These are phyloP conservation scores for Nyctanthes arbortristis DNA, from an alignment of 257 asterid genomes.

Conservation along the genomic window DNA sequence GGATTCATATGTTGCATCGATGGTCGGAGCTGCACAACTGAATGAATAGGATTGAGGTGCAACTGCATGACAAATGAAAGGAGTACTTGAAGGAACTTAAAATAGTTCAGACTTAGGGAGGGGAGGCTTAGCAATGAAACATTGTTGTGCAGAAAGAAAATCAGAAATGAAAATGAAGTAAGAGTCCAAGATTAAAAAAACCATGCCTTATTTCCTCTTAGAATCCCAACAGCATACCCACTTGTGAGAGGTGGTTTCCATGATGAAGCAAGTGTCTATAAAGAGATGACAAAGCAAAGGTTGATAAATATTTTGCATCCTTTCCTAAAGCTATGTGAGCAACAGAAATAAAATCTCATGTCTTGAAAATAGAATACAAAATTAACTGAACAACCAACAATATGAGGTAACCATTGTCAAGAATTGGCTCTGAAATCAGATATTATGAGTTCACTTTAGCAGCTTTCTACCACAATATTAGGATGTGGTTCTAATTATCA, in stretches of 20 bases:
- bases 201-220: slow-evolving; percentile 70
- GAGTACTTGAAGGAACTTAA: slow-evolving; percentile 9
- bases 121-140: slow-evolving; percentile 4
- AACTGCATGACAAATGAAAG: slow-evolving; percentile 60
- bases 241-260: slow-evolving; percentile 59
- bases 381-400: slow-evolving; percentile 2
- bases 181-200: slow-evolving; percentile 18
- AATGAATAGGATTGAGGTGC: slow-evolving; percentile 77
- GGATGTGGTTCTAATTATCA: neutral
- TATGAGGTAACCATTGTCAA: neutral
- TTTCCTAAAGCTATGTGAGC: slow-evolving; percentile 4
- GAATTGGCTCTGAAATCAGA: slow-evolving; percentile 1
- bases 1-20: slow-evolving; percentile 52
- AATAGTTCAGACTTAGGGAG: slow-evolving; percentile 17
- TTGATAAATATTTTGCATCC: slow-evolving; percentile 17
- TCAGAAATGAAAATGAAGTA: slow-evolving; percentile 12
- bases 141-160: neutral
- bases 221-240: slow-evolving; percentile 70
- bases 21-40: slow-evolving; percentile 88
- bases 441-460: slow-evolving; percentile 5
- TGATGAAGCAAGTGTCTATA: slow-evolving; percentile 56
- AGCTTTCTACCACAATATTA: slow-evolving; percentile 6
- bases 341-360: neutral
- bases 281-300: slow-evolving; percentile 25
- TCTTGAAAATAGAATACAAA: neutral